Conservation (phyloP, 495 filamentous ascomycete species). For the Zalerion maritima region DNA sequence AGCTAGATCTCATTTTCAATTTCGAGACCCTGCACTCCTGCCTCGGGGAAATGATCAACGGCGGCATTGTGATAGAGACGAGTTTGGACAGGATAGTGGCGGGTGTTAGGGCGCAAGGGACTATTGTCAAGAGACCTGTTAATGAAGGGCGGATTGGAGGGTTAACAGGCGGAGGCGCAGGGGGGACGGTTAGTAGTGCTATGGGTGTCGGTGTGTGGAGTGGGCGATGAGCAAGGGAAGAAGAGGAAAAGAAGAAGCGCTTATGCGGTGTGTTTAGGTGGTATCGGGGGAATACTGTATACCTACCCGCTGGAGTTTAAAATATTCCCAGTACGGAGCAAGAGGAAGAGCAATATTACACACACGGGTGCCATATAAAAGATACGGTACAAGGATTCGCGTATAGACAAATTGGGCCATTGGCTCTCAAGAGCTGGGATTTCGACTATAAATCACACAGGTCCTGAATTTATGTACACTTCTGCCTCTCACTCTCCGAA, state of each 20-base stretch:
- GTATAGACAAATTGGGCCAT: no score
- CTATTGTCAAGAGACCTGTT: constrained; percentile 54
- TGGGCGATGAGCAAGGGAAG: constrained; percentile 29
- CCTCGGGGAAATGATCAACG: constrained; percentile 87
- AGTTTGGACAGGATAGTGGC: constrained; percentile 73
- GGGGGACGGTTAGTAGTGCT: constrained; percentile 18
- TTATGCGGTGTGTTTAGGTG: not conserved
- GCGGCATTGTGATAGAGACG: constrained; percentile 92
- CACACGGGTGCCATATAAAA: no score
- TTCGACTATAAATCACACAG: no score
- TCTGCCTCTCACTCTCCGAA: no score
- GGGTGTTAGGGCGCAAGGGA: constrained; percentile 67
- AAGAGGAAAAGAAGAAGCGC: not conserved
- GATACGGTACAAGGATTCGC: no score
- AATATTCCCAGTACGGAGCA: no score
- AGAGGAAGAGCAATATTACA: no score
- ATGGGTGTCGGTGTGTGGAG: constrained; percentile 47
- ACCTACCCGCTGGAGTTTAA: no score
- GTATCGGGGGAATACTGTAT: no score
- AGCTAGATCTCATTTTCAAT: constrained; percentile 95
- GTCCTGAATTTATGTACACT: no score
- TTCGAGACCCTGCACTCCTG: constrained; percentile 92
- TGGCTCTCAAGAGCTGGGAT: no score
- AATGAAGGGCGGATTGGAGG: constrained; percentile 31
- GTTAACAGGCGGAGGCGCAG: constrained; percentile 4